Base-by-base conservation (phyloP, 139 green algal species). In the Micractinium conductrix region DNA sequence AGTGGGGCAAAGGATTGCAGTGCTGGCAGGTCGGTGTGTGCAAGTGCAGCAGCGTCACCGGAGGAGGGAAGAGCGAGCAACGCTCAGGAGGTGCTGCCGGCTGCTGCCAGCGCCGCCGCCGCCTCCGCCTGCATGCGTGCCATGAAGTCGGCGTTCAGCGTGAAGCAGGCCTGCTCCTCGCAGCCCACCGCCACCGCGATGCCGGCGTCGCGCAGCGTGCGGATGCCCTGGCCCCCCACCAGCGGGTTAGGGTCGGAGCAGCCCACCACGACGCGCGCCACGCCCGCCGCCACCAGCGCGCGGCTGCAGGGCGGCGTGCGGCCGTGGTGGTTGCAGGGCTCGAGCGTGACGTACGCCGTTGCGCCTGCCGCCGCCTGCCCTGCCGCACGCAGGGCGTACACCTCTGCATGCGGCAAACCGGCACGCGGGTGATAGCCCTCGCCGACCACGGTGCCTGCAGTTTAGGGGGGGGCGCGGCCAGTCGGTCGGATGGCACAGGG, bases 331-430 rank as follows among this genome's bases (percentile, higher is more conserved):
- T 98, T 96, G 93, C 97, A 99, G 0, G 97, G 97, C 92, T 99
- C 97, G 33, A 99, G 90, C 0, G 94, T 99, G 8, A 99, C 97
- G 91, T 99, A 99, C 8, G 97, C 97, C 14, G 97, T 99, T 26
- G 93, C 95, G 12, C 96, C 96, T 48, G 87, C 24, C 4, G 95
- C 96, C 9, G 30, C 26, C 37, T 68, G 42, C 87, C 95, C 94
- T 86, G 96, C 96, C 53, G 87, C 96, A 9, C 95, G 79, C 60
- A 99, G 89, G 7, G 97, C 97, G 81, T 96, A 99, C 35, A 99
- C 97, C 89, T 99, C 97, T 9, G 97, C 97, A 80, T 99, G 97
- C 1, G 97, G 97, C 91, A 97, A 90, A 69, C 97, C 97, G 30
- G 97, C 96, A 58, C 96, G 94, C 7, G 97, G 97, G 83, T 99